A percentile compares a stretch with the other conserved stretches of the same genome.
Evolutionary conservation across 257 asterid species (phyloP).

Genomic region (Gentiana straminea): DNA sequence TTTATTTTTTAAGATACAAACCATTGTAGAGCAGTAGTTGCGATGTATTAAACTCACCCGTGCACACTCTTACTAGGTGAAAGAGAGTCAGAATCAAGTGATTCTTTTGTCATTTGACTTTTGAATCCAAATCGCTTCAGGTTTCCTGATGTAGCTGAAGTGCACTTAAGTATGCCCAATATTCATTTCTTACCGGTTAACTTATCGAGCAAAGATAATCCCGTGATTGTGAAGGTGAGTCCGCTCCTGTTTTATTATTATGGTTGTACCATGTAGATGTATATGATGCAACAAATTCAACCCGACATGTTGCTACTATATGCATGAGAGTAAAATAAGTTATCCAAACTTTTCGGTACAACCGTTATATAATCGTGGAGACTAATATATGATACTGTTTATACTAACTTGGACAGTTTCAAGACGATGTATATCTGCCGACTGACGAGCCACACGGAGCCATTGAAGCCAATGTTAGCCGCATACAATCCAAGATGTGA

Average conservation of each 20-base stretch:
- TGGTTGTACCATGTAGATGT: no score
- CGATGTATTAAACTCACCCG: no score
- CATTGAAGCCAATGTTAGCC: slow-evolving; percentile 78
- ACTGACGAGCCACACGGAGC: slow-evolving; percentile 96
- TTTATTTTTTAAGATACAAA: no score
- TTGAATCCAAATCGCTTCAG: slow-evolving; percentile 29
- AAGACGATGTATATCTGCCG: slow-evolving; percentile 78
- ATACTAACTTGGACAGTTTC: slow-evolving; percentile 40
- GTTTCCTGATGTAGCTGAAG: slow-evolving; percentile 60
- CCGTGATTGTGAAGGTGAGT: slow-evolving; percentile 68
- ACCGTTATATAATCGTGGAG: no score
- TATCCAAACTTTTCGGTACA: no score
- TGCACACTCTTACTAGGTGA: no score
- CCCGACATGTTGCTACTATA: no score
- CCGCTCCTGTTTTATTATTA: not conserved
- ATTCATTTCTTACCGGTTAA: slow-evolving; percentile 88
- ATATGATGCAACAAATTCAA: no score
- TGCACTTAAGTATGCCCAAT: slow-evolving; percentile 84
- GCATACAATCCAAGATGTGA: slow-evolving; percentile 69
- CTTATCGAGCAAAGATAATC: slow-evolving; percentile 72
- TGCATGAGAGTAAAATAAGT: no score
- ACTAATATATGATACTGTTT: not conserved
- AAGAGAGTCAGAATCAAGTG: no score
- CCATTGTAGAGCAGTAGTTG: no score
- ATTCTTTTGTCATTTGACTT: slow-evolving; percentile 7